phyloP scores from a whole-genome alignment of 2,329 filamentous ascomycete genomes.

The Diplocarpon rosae region DNA sequence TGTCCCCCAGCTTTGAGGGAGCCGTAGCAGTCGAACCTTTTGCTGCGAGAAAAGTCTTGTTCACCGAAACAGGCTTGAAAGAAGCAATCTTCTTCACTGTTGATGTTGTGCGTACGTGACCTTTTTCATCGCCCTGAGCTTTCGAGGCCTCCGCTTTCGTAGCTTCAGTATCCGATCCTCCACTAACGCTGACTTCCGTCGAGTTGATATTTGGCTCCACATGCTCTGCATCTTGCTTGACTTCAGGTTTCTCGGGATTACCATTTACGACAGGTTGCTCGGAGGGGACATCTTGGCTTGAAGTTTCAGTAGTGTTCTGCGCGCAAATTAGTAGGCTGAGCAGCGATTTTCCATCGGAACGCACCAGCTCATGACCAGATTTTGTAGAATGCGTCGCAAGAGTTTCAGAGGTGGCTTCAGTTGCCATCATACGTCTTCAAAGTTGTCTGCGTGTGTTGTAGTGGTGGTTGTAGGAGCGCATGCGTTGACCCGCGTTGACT shows the following conservation, averaged over 20 bases:
- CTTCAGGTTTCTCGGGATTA: constrained; percentile 37
- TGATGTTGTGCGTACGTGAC: constrained; percentile 46
- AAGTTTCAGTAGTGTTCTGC: constrained; percentile 35
- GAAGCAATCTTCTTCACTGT: constrained; percentile 62
- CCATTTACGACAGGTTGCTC: constrained; percentile 36
- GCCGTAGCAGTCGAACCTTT: constrained; percentile 42
- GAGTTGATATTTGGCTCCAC: constrained; percentile 51
- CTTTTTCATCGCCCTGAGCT: constrained; percentile 44
- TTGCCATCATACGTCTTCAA: constrained; percentile 52
- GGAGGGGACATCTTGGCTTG: constrained; percentile 36
- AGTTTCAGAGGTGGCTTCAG: constrained; percentile 45
- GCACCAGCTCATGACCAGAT: constrained; percentile 26
- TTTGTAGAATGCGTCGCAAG: constrained; percentile 26
- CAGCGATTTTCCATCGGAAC: constrained; percentile 4
- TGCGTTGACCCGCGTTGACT: constrained; percentile 24
- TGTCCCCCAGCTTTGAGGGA: constrained; percentile 40
- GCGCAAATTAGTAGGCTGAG: constrained; percentile 18
- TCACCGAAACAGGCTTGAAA: constrained; percentile 80
- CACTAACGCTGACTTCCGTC: constrained; percentile 57
- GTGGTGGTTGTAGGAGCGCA: constrained; percentile 24
- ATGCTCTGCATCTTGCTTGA: constrained; percentile 42
- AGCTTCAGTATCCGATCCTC: constrained; percentile 67
- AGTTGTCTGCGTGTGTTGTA: constrained; percentile 15
- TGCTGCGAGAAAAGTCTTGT: constrained; percentile 70
- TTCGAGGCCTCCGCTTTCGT: constrained; percentile 45